phyloP scores from a whole-genome alignment of 2,329 filamentous ascomycete genomes.

The Metarhizium album region DNA sequence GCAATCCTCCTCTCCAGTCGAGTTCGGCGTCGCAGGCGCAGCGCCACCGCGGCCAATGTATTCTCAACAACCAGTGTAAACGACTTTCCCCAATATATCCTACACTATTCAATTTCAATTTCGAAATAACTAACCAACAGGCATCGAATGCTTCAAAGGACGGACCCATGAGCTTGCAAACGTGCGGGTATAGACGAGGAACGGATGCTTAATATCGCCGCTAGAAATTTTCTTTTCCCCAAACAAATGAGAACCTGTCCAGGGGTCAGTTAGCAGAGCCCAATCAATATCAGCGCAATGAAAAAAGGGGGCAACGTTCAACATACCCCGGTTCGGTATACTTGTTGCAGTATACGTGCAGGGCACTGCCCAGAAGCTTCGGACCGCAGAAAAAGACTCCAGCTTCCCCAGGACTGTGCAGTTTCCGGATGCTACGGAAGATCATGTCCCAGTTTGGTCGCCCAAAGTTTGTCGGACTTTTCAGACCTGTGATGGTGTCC shows the following conservation, averaged over 20 bases:
- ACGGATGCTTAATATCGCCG: neutral
- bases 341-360: conserved; percentile 81
- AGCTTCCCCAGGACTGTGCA: conserved; percentile 61
- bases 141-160: neutral
- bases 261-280: conserved; percentile 4
- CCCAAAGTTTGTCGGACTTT: conserved; percentile 76
- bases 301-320: conserved; percentile 5
- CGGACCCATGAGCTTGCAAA: neutral
- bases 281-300: conserved; percentile 11
- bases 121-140: neutral
- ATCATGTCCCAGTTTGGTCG: conserved; percentile 87
- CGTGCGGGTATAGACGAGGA: conserved; percentile 1
- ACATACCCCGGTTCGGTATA: conserved; percentile 71
- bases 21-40: conserved; percentile 4
- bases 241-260: conserved; percentile 51
- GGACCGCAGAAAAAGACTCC: conserved; percentile 82
- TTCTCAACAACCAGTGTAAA: neutral
- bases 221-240: conserved; percentile 61
- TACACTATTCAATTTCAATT: neutral
- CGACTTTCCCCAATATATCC: neutral
- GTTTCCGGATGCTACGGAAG: conserved; percentile 71
- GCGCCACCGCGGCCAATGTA: neutral
- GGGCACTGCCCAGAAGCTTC: conserved; percentile 62
- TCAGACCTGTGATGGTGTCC: conserved; percentile 73
- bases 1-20: neutral